Base-by-base conservation (phyloP, 2,329 filamentous ascomycete species). In the Phoma sp. region DNA sequence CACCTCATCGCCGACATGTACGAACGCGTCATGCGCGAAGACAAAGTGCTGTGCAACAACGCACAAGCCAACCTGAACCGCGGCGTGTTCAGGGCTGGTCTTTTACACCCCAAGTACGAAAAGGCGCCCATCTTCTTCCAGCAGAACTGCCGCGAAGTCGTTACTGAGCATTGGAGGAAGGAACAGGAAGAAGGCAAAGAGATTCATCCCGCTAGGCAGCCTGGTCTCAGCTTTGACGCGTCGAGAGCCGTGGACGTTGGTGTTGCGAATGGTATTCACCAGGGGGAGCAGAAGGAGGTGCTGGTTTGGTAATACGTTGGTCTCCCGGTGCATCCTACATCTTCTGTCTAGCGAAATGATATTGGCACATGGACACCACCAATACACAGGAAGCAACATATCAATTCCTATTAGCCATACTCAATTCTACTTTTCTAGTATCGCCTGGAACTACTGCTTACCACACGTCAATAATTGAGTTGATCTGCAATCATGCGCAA, bases 11-110 rank as follows among this genome's bases (percentile, higher is more conserved):
- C 78, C 64, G 74, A 82, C 43, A 83, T 87, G 70, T 88, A 87
- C 74, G 84, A 84, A 70, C 80, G 83, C 29, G 81, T 88, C 65
- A 84, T 87, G 82, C 78, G 80, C 2, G 85, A 88, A 70, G 85
- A 88, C 74, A 87, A 87, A 66, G 76, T 80, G 21, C 81, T 88
- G 24, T 88, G 85, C 73, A 74, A 78, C 54, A 78, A 78, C 9
- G 80, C 83, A 2, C 85, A 88, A 67, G 78, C 76, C 67, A 88
- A 88, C 65, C 76, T 88, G 60, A 82, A 84, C 63, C 77, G 81
- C 0, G 84, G 84, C 7, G 79, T 87, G 32, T 88, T 86, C 55
- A 75, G 84, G 62, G 87, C 84, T 58, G 85, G 85, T 27, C 79
- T 85, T 65, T 74, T 88, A 70, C 85, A 88, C 65, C 84, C 85